Conservation (phyloP, 257 asterid species). For the Rehmannia glutinosa region DNA sequence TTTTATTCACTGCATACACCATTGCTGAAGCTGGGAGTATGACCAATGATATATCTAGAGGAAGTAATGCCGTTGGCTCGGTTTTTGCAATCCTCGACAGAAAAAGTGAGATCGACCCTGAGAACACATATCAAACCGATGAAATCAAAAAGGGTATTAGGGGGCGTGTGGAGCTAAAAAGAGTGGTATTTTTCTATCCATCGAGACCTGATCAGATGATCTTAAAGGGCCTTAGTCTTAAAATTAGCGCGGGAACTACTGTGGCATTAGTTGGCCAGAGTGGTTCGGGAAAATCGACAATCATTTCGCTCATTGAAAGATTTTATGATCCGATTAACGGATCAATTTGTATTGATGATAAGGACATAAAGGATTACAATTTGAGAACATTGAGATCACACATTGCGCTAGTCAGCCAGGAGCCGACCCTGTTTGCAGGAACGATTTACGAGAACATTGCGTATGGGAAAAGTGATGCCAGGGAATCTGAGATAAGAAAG, state of each 20-base stretch:
- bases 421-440: conserved; percentile 70
- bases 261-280: conserved; percentile 74
- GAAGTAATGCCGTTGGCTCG: conserved; percentile 68
- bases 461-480: conserved; percentile 49
- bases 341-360: conserved; percentile 47
- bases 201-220: conserved; percentile 58
- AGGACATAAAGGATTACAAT: conserved; percentile 49
- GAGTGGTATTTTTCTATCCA: conserved; percentile 59
- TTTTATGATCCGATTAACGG: conserved; percentile 65
- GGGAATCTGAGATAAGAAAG: conserved; percentile 58
- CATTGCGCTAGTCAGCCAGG: conserved; percentile 69
- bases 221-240: conserved; percentile 52
- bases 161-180: conserved; percentile 63
- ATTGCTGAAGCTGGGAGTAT: conserved; percentile 91
- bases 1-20: conserved; percentile 79
- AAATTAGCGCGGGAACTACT: conserved; percentile 52
- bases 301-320: conserved; percentile 57
- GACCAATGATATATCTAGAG: conserved; percentile 84
- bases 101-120: conserved; percentile 58
- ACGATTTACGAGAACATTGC: conserved; percentile 66
- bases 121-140: conserved; percentile 28
- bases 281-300: conserved; percentile 69
- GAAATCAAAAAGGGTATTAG: conserved; percentile 27
- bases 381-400: conserved; percentile 52
- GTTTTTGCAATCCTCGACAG: conserved; percentile 69